Evolutionary conservation across 495 filamentous ascomycete species (phyloP).

Genomic region (Penicillium macrosclerotiorum): DNA sequence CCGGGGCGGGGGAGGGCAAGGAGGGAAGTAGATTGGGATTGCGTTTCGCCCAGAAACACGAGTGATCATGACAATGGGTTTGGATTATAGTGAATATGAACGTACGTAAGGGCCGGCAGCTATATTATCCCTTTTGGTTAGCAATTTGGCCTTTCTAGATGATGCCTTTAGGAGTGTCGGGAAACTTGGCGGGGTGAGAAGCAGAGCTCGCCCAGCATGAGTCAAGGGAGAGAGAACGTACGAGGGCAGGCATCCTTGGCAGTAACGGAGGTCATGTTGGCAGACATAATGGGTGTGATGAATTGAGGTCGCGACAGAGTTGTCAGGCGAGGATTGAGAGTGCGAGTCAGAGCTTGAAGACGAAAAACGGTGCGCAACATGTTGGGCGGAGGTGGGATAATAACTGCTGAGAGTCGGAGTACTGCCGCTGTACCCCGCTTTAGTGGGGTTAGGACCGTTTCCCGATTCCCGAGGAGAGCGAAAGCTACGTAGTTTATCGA

Average conservation of each 20-base stretch:
- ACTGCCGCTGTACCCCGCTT: slow-evolving; percentile 16
- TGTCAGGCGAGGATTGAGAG: slow-evolving; percentile 1
- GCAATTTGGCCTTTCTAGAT: slow-evolving; percentile 11
- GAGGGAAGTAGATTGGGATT: not conserved
- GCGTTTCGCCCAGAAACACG: too few species aligned
- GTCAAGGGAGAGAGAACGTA: slow-evolving; percentile 23
- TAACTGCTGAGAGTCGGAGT: slow-evolving; percentile 3
- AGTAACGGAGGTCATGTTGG: slow-evolving; percentile 35
- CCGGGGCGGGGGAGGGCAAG: slow-evolving; percentile 3
- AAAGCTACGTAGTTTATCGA: not conserved
- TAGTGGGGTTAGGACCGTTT: slow-evolving; percentile 1
- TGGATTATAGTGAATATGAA: slow-evolving; percentile 17
- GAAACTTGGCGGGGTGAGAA: not conserved
- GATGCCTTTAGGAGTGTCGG: not conserved
- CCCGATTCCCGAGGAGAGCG: slow-evolving; percentile 29
- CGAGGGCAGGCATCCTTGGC: slow-evolving; percentile 49
- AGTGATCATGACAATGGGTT: too few species aligned
- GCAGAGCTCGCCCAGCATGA: not conserved
- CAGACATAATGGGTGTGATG: slow-evolving; percentile 33
- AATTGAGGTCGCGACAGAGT: slow-evolving; percentile 4
- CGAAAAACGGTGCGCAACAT: slow-evolving; percentile 30
- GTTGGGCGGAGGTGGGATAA: slow-evolving; percentile 8
- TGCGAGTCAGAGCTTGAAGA: slow-evolving; percentile 25
- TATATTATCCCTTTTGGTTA: slow-evolving; percentile 34
- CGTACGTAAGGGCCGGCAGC: slow-evolving; percentile 60